Percentiles rank a stretch among this genome's conserved stretches.
phyloP scores from a whole-genome alignment of 352 stramenopile species.

The Blastocystis hominis region DNA sequence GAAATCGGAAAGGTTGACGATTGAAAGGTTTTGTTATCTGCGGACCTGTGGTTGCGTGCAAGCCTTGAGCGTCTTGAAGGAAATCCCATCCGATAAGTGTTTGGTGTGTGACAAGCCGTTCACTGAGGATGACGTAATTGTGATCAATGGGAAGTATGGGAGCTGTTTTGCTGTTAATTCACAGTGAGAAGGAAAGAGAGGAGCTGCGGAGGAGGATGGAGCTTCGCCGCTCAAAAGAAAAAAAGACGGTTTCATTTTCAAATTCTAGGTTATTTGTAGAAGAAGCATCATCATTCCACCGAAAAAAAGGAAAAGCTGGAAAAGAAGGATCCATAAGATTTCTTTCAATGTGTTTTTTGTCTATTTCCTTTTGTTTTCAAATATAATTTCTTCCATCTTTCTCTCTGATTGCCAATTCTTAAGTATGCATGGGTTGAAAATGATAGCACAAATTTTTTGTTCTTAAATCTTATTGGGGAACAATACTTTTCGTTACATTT shows the following conservation, averaged over 20 bases:
- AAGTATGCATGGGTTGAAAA: too few relatives aligned
- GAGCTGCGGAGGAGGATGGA: neutral
- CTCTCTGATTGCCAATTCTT: too few relatives aligned
- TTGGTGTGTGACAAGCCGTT: conserved; percentile 47
- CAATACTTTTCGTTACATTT: too few relatives aligned
- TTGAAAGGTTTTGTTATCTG: conserved; percentile 16
- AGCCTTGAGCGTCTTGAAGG: conserved; percentile 24
- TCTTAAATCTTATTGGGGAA: too few relatives aligned
- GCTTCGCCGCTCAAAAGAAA: neutral
- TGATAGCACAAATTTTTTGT: too few relatives aligned
- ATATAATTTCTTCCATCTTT: too few relatives aligned
- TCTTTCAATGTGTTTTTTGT: neutral
- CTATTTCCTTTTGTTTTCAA: too few relatives aligned
- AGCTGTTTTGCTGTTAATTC: neutral
- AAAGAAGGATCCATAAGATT: neutral
- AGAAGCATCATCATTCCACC: neutral
- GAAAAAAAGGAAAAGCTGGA: neutral
- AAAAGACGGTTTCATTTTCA: neutral
- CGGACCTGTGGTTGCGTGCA: conserved; percentile 49
- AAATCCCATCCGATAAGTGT: conserved; percentile 24
- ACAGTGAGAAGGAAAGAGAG: conserved; percentile 31
- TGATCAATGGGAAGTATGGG: conserved; percentile 41
- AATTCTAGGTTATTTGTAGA: neutral
- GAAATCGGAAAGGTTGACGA: neutral
- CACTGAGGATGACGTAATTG: conserved; percentile 32